A percentile compares a stretch with the other conserved stretches of the same genome.
Evolutionary conservation across 345 rosid genomes (phyloP).

Genomic region (Eucalyptus albens): DNA sequence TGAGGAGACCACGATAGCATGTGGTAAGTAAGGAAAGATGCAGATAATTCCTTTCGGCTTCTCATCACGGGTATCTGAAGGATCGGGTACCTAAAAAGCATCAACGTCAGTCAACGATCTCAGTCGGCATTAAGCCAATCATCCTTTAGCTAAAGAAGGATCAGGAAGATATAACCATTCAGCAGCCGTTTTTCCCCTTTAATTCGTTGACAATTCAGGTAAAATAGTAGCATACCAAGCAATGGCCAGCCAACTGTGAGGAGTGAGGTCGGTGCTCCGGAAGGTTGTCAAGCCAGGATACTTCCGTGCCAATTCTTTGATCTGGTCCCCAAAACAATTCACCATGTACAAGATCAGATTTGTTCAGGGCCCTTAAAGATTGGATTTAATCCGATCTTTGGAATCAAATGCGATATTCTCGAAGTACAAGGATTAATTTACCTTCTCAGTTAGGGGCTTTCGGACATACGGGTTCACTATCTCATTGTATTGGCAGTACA

Average conservation of each 20-base stretch:
- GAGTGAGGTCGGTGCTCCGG: conserved; percentile 11
- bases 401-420: not conserved
- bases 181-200: not conserved
- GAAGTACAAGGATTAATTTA: not conserved
- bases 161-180: not conserved
- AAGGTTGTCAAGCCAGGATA: conserved; percentile 3
- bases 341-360: not conserved
- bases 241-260: conserved; percentile 22
- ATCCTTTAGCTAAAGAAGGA: not conserved
- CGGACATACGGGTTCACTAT: not conserved
- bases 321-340: not conserved
- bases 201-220: not conserved
- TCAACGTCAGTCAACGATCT: not conserved
- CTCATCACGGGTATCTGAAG: conserved; percentile 22
- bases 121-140: not conserved
- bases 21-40: conserved; percentile 39
- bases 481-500: conserved; percentile 17
- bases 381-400: not conserved
- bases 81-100: not conserved
- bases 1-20: conserved; percentile 2
- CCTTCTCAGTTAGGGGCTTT: conserved; percentile 5
- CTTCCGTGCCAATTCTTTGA: conserved; percentile 2
- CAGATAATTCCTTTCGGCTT: conserved; percentile 9
- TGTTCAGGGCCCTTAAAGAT: not conserved
- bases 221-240: conserved; percentile 13